Conservation (phyloP, 2,329 filamentous ascomycete species). For the Phoma sp. region DNA sequence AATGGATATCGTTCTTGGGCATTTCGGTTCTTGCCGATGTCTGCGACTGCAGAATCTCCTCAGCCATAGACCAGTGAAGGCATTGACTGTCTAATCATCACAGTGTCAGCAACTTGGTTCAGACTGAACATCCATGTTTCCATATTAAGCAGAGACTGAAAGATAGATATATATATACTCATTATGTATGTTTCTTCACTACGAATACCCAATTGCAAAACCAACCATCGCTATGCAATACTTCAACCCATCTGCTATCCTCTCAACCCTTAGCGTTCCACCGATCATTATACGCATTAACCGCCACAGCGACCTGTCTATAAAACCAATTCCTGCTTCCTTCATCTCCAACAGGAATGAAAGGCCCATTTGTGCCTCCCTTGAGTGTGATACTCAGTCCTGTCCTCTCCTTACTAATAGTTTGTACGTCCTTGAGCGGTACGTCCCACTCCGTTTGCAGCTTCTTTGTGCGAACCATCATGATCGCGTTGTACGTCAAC, state of each 20-base stretch:
- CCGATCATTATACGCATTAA: constrained; percentile 72
- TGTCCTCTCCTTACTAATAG: constrained; percentile 94
- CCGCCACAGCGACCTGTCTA: constrained; percentile 69
- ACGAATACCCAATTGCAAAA: neutral
- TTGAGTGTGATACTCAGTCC: constrained; percentile 88
- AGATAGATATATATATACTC: constrained; percentile 6
- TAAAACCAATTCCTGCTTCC: constrained; percentile 73
- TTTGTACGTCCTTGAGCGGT: constrained; percentile 93
- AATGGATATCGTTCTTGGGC: too few species aligned
- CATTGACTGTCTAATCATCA: too few species aligned
- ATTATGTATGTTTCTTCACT: constrained; percentile 2
- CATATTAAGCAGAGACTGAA: too few species aligned
- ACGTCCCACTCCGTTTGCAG: constrained; percentile 95
- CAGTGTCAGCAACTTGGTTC: too few species aligned
- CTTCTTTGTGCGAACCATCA: constrained; percentile 87
- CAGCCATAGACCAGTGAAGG: too few species aligned
- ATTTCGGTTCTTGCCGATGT: too few species aligned
- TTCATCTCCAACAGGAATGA: constrained; percentile 92
- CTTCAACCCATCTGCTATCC: neutral
- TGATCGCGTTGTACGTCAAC: constrained; percentile 71
- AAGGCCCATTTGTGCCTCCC: constrained; percentile 91
- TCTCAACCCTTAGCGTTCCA: constrained; percentile 66
- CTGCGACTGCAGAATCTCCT: too few species aligned
- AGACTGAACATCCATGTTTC: too few species aligned
- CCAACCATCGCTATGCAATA: constrained; percentile 14